Evolutionary conservation across 305 asterid genomes (phyloP).

Genomic region (Rubia tinctorum): DNA sequence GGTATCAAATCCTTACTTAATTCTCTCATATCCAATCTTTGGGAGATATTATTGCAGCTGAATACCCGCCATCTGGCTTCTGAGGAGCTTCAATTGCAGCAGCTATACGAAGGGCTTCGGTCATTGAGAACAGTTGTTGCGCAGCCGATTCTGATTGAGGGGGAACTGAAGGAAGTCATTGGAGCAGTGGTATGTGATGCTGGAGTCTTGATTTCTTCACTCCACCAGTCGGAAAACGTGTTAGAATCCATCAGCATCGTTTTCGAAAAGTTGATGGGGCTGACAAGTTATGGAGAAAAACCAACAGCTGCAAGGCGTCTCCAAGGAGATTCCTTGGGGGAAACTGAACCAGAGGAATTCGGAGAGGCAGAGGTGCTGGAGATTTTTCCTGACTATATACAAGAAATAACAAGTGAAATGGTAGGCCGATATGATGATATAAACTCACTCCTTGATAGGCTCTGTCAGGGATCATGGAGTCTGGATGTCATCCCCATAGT

Average conservation of each 20-base stretch:
- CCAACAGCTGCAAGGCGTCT: neutral
- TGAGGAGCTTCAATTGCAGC: neutral
- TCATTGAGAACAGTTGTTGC: neutral
- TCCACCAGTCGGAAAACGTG: neutral
- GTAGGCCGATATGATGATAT: neutral
- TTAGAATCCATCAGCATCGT: neutral
- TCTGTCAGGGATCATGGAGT: neutral
- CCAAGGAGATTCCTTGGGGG: too few relatives aligned
- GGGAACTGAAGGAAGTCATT: neutral
- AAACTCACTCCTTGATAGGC: neutral
- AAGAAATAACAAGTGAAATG: too few relatives aligned
- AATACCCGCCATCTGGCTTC: neutral
- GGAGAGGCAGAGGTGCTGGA: too few relatives aligned
- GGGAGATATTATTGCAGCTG: neutral
- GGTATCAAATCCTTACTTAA: neutral
- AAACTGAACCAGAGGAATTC: too few relatives aligned
- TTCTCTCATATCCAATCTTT: neutral
- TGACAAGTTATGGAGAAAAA: neutral
- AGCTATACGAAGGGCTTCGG: neutral
- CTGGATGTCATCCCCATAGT: neutral
- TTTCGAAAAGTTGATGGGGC: neutral
- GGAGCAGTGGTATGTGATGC: slow-evolving; percentile 2
- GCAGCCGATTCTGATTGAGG: neutral
- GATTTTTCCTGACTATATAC: too few relatives aligned
- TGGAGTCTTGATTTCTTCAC: neutral